Conservation (phyloP, 2,329 filamentous ascomycete genomes). For the Trichoderma koningii region DNA sequence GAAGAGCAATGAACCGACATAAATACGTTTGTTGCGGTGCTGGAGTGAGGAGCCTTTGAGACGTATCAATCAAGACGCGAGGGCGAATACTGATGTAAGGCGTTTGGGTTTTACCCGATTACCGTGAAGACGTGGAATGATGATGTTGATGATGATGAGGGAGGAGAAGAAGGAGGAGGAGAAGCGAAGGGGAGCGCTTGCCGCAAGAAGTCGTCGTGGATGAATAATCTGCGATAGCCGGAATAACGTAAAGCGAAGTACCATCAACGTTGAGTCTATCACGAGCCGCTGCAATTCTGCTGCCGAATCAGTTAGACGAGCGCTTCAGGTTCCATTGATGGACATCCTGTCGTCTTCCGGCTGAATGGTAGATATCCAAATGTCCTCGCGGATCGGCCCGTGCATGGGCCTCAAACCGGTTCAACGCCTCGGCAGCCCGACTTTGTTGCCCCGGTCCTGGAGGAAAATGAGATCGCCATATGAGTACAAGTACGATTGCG, state of each 20-base stretch:
- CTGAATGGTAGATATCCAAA: conserved; percentile 11
- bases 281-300: too few species aligned
- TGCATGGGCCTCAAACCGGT: background rate
- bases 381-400: conserved; percentile 17
- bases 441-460: conserved; percentile 7
- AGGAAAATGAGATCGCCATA: background rate
- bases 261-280: too few species aligned
- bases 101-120: too few species aligned
- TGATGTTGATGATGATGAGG: too few species aligned
- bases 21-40: background rate
- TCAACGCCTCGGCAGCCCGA: conserved; percentile 9
- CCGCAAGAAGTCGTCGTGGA: too few species aligned
- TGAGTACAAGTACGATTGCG: background rate
- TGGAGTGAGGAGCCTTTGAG: conserved; percentile 11
- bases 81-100: background rate
- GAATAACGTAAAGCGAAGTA: too few species aligned
- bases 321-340: too few species aligned
- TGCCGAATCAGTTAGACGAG: too few species aligned
- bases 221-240: background rate
- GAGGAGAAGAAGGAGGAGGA: too few species aligned
- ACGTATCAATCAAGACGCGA: background rate
- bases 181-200: too few species aligned
- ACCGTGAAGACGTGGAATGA: too few species aligned
- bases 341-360: background rate
- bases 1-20: background rate